Base-by-base conservation (phyloP, 768 basidiomycete species). In the Leccinellum albellum region DNA sequence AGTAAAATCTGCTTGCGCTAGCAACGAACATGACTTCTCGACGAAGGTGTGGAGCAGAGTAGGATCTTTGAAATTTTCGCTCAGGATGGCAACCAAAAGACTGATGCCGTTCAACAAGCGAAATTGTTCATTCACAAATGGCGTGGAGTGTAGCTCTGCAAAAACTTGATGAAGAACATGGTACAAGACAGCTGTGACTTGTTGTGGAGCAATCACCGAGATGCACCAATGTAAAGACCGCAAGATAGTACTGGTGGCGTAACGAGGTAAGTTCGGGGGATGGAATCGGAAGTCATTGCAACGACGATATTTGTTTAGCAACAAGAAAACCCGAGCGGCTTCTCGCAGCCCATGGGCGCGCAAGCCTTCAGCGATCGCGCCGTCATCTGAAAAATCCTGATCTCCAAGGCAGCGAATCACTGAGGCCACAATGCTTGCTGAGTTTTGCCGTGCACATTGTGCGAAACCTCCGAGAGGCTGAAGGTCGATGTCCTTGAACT, bases 111-210 rank as follows among this genome's bases (percentile, higher is more conserved):
- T 87, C 40, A 94, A 66, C 28, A 87, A 74, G 13, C 95, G 84
- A 40, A 85, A 71, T 66, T 95, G 91, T 67, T 96, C 92, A 68
- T 91, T 90, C 59, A 96, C 80, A 37, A 97, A 78, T 20, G 86
- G 86, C 0, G 84, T 83, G 10, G 73, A 69, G 56, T 89, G 82
- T 9, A 93, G 73, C 40, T 79, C 78, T 6, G 85, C 78, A 60
- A 95, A 84, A 14, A 96, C 77, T 51, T 83, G 81, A 56, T 88
- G 87, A 26, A 92, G 69, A 54, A 91, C 80, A 58, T 94, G 91
- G 68, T 91, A 94, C 5, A 85, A 83, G 50, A 83, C 83, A 12
- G 87, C 81, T n/a, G 74, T 73, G 24, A 71, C 73, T 42, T 81
- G 74, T 20, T 78, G 76, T 14, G 74, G 69, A 4, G 76, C 69